Evolutionary conservation across 371 early-diverging fungal genomes (phyloP), one percentile per base, ranked within the genome.

Genomic region (Mucor mucedo): DNA sequence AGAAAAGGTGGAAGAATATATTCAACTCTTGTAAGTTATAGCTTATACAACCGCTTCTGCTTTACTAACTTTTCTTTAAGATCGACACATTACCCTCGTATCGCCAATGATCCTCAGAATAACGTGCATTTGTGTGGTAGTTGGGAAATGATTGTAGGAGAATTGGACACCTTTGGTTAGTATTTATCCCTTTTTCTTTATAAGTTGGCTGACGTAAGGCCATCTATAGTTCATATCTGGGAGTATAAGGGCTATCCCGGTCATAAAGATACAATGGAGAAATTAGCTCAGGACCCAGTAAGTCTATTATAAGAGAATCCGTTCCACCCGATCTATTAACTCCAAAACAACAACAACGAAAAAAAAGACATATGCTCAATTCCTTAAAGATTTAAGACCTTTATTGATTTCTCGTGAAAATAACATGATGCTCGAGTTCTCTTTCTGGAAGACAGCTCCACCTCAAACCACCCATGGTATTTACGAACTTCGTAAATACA

Each of bases 401-500:
- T 83, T 94, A 73, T 68, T 95, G 14, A 69, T 77, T 35, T 84
- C 85, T 40, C 88, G 97, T 55, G 81, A 87, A 62, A 94, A 91
- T 66, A 93, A 92, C 69, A 87, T 95, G 45, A 89, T 92, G 81
- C 88, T 95, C 9, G 96, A 95, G 73, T 97, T 97, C 78, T 90
- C 91, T 38, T 96, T 96, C 68, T 97, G 96, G 95, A 78, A 89
- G 49, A 92, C 92, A 2, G 80, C 88, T 30, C 88, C 92, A 16
- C 92, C 92, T 21, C 84, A 81, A 40, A 79, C 84, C 39, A 84
- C 87, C 41, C 84, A 89, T 68, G 94, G 94, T 39, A 90, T 97
- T 53, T 97, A 95, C 68, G 97, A 97, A 73, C 78, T 97, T 66
- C 83, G 97, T 62, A 87, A 93, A 58, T 97, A 97, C 77, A 82